A percentile compares a stretch with the other conserved stretches of the same genome.
Evolutionary conservation across 768 basidiomycete species (phyloP).

Genomic region (Leucocoprinus leucothites): DNA sequence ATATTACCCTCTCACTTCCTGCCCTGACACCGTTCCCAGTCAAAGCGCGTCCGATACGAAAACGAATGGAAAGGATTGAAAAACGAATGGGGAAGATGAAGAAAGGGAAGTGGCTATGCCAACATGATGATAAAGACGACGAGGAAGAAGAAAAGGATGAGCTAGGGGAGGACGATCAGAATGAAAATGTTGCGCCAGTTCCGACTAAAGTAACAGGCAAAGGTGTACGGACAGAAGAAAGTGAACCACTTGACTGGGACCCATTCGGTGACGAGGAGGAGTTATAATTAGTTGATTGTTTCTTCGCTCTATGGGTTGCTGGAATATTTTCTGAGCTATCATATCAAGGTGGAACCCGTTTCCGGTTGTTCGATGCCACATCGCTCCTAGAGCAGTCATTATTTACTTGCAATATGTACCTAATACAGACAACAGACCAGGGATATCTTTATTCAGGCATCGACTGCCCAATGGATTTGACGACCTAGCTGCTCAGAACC

Average conservation of each 20-base stretch:
- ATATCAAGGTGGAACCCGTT: no score
- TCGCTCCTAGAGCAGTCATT: no score
- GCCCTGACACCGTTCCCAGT: slow-evolving; percentile 39
- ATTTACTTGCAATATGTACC: no score
- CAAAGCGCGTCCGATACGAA: slow-evolving; percentile 31
- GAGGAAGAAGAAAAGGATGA: slow-evolving; percentile 20
- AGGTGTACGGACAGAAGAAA: slow-evolving; percentile 4
- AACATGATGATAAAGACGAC: slow-evolving; percentile 26
- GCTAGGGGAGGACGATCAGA: slow-evolving; percentile 10
- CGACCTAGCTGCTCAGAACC: no score
- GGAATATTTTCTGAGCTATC: neutral
- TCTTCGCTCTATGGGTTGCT: neutral
- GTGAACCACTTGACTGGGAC: slow-evolving; percentile 24
- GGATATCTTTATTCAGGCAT: no score
- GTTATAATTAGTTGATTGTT: slow-evolving; percentile 15
- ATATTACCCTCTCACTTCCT: slow-evolving; percentile 15
- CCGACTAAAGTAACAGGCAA: slow-evolving; percentile 5
- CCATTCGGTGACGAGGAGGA: slow-evolving; percentile 30
- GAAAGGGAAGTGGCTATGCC: slow-evolving; percentile 28
- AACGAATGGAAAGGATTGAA: slow-evolving; percentile 30
- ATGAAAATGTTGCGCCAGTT: neutral
- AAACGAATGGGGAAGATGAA: slow-evolving; percentile 27
- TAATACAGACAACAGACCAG: no score
- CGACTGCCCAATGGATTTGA: no score
- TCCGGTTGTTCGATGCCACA: no score